Percentiles rank a stretch among this genome's conserved stretches.
These are phyloP conservation scores for Lepraria neglecta DNA, from an alignment of 495 filamentous ascomycete species.

Conservation along the genomic window DNA sequence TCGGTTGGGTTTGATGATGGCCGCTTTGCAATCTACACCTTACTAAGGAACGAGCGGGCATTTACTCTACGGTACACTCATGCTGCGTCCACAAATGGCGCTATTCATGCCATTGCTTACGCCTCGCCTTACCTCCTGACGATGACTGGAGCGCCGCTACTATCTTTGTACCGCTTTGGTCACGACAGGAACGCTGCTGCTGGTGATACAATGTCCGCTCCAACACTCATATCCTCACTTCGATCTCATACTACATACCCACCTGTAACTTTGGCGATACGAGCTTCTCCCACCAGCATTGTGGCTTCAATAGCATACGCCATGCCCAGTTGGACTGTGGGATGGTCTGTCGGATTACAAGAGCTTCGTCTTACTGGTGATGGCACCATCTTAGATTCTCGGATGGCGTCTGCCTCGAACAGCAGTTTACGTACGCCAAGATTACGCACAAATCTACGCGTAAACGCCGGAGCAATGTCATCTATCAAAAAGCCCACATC, in stretches of 20 bases:
- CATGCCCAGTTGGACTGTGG: slow-evolving; percentile 56
- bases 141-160: slow-evolving; percentile 61
- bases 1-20: slow-evolving; percentile 74
- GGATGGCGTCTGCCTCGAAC: slow-evolving; percentile 45
- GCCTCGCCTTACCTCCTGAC: slow-evolving; percentile 71
- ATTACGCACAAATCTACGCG: slow-evolving; percentile 7
- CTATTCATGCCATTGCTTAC: slow-evolving; percentile 69
- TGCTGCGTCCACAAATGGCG: slow-evolving; percentile 49
- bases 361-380: slow-evolving; percentile 60
- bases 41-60: slow-evolving; percentile 40
- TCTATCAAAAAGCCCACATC: slow-evolving; percentile 53
- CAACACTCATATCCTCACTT: slow-evolving; percentile 67
- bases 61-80: slow-evolving; percentile 51
- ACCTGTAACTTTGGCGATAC: slow-evolving; percentile 72
- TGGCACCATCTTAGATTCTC: slow-evolving; percentile 50
- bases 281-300: slow-evolving; percentile 52
- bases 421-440: slow-evolving; percentile 24
- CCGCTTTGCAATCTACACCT: slow-evolving; percentile 60
- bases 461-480: slow-evolving; percentile 1
- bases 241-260: slow-evolving; percentile 73
- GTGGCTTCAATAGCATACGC: slow-evolving; percentile 83
- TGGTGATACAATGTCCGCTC: slow-evolving; percentile 32
- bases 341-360: slow-evolving; percentile 88
- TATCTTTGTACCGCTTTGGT: slow-evolving; percentile 68
- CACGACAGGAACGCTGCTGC: slow-evolving; percentile 11